Base-by-base conservation (phyloP, 495 filamentous ascomycete genomes). In the Daldinia concentrica region DNA sequence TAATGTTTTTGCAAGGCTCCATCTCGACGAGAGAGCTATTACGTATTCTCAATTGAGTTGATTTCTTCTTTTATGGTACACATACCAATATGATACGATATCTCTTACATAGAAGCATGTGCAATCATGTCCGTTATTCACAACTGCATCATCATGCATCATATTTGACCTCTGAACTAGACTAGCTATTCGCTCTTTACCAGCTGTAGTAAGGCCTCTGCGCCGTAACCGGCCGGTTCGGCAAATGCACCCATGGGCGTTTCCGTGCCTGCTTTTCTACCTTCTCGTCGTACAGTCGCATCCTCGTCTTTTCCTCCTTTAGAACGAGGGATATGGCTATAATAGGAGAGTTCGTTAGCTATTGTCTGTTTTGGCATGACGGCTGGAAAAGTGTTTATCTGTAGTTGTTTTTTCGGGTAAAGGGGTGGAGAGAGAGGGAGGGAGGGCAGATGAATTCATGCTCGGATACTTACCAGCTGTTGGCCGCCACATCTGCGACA, bases 191-290 rank as follows among this genome's bases (percentile, higher is more conserved):
- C 15, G 26, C 30, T 50, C 11, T 80, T 77, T 88, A 98, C 94
- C 94, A 98, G 66, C 88, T 88, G 82, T 94, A 95, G 78, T 92
- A 96, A 80, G 91, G 94, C 69, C 90, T 88, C 84, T 98, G 95
- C 6, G 89, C 86, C 62, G 87, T 88, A 26, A 95, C 82, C 0
- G 90, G 90, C 36, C 90, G 83, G 78, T 97, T 91, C 3, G 95
- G 95, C 30, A 98, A 82, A 73, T 91, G 91, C 24, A 91, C 86
- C 94, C 94, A 97, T 17, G 94, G 88, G 63, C 90, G 89, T 68
- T 89, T 83, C 73, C 88, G 88, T 48, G 86, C 82, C 77, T 88
- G 80, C 79, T 91, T 92, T 74, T 89, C 88, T 75, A 92, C 86
- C 64, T 89, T 85, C 74, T 97, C 93, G 64, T 91, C 80, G 77